Evolutionary conservation across 805 yeast species (phyloP).

Genomic region (Barnettozyma siamensis): DNA sequence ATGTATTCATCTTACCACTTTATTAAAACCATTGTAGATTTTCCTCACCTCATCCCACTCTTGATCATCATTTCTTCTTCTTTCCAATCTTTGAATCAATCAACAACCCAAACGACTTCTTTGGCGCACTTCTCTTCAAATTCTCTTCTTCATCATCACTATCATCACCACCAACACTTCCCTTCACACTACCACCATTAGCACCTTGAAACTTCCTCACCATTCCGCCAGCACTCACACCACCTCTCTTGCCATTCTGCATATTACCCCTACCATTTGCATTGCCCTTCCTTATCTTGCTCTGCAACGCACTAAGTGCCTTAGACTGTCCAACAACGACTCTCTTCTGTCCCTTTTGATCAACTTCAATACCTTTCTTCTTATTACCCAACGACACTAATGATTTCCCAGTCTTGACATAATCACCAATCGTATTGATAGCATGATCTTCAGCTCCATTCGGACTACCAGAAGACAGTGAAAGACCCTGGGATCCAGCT

Average conservation of each 20-base stretch:
- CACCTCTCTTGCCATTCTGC: constrained; percentile 3
- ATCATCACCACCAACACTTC: constrained; percentile 3
- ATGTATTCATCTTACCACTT: no score
- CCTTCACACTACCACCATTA: not conserved
- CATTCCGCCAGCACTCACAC: no score
- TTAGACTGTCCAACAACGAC: constrained; percentile 15
- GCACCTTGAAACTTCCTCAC: not conserved
- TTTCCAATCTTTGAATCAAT: constrained; percentile 21
- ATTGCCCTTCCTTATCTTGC: constrained; percentile 20
- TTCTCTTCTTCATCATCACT: constrained; percentile 21
- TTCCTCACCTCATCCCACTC: no score
- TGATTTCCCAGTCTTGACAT: constrained; percentile 20
- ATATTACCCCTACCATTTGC: no score
- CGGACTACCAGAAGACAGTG: constrained; percentile 3
- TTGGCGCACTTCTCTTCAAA: constrained; percentile 18
- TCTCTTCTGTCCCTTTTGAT: constrained; percentile 1
- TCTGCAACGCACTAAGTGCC: constrained; percentile 21
- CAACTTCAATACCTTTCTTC: constrained; percentile 8
- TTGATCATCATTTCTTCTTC: constrained; percentile 2
- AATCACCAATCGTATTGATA: constrained; percentile 25
- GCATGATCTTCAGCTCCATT: not conserved
- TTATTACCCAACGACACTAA: constrained; percentile 13
- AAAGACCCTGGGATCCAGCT: constrained; percentile 19
- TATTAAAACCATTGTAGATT: no score
- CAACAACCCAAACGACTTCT: constrained; percentile 13